A percentile compares a stretch with the other conserved stretches of the same genome.
phyloP scores from a whole-genome alignment of 768 basidiomycete species.

The Amanita phalloides region DNA sequence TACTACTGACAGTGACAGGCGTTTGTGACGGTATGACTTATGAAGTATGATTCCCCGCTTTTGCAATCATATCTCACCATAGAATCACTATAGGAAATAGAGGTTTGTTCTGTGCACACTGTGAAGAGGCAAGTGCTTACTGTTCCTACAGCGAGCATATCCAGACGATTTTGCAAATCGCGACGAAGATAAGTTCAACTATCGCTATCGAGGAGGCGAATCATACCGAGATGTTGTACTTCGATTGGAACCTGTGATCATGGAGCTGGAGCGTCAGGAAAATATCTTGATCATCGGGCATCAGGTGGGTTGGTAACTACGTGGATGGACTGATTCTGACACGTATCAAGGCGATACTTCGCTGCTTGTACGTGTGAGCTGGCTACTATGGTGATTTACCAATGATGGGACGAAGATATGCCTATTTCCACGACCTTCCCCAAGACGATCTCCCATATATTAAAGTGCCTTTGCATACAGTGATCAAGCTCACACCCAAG shows the following conservation, averaged over 20 bases:
- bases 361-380: conserved; percentile 48
- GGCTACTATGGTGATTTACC: conserved; percentile 6
- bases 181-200: conserved; percentile 99
- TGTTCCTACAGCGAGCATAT: conserved; percentile 59
- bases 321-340: conserved; percentile 1
- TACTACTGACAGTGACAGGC: conserved; percentile 21
- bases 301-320: conserved; percentile 38
- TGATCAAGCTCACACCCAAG: conserved; percentile 96
- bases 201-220: conserved; percentile 94
- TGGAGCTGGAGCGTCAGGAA: conserved; percentile 97
- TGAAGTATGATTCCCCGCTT: conserved; percentile 27
- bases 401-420: conserved; percentile 55
- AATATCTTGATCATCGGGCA: conserved; percentile 97
- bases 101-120: conserved; percentile 33
- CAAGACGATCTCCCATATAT: conserved; percentile 96
- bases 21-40: conserved; percentile 99
- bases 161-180: conserved; percentile 98
- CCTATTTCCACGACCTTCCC: conserved; percentile 89
- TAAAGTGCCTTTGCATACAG: conserved; percentile 93
- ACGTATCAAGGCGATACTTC: conserved; percentile 52
- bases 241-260: conserved; percentile 94
- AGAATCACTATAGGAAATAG: conserved; percentile 57
- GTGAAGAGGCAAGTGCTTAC: not conserved
- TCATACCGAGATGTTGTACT: conserved; percentile 96
- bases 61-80: not conserved